These are phyloP conservation scores for Scopulariopsis brevicaulis DNA, from an alignment of 2,329 filamentous ascomycete species.

Conservation along the genomic window DNA sequence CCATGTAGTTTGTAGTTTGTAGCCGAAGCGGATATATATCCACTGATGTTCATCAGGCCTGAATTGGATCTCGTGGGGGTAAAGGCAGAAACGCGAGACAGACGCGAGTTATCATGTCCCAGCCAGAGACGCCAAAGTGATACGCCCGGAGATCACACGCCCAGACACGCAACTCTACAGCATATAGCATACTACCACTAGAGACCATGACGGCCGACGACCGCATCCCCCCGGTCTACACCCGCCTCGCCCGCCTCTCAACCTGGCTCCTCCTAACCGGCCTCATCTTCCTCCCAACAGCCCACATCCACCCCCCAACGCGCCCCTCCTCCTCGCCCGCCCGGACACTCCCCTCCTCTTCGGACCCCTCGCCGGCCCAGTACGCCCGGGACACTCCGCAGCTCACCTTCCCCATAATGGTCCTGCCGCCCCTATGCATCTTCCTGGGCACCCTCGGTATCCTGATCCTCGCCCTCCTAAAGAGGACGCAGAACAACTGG, in stretches of 20 bases:
- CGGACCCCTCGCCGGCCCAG: neutral
- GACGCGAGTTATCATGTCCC: neutral
- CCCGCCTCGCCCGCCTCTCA: neutral
- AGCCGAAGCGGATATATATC: neutral
- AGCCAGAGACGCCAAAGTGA: neutral
- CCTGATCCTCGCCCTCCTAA: neutral
- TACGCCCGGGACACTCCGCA: neutral
- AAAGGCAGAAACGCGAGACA: neutral
- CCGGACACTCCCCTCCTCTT: too few species aligned
- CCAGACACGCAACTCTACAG: neutral
- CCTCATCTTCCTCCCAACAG: constrained; percentile 1
- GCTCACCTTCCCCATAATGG: neutral
- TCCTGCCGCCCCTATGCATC: constrained; percentile 1
- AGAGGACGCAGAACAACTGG: neutral
- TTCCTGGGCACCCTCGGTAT: neutral
- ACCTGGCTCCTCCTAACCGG: constrained; percentile 2
- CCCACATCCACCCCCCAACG: neutral
- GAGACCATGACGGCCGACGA: neutral
- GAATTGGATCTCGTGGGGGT: neutral
- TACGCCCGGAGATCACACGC: neutral
- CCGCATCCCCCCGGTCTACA: neutral
- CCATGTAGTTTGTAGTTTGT: neutral
- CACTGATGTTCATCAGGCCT: neutral
- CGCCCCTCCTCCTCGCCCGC: neutral
- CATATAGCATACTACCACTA: neutral